Base-by-base conservation (phyloP, 2,329 filamentous ascomycete genomes). In the Colletotrichum brevisporum region DNA sequence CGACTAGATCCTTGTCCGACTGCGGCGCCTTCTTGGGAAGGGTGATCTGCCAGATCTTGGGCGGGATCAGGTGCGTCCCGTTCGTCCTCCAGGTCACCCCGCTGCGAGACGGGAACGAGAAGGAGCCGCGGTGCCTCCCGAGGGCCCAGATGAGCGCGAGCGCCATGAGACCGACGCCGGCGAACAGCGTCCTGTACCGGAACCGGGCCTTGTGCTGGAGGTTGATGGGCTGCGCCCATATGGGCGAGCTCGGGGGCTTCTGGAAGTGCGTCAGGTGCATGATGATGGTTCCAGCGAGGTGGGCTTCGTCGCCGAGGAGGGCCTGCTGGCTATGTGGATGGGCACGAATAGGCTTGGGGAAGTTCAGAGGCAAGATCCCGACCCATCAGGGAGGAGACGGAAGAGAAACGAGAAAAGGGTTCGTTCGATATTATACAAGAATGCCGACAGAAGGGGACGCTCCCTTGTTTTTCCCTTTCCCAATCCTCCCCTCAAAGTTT, bases 31-130 rank as follows among this genome's bases (percentile, higher is more conserved):
- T 36, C 52, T 60, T 69, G 27, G 61, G 57, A 10, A 69, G 21
- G n/a, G 56, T 51, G 18, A 71, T 73, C 60, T 73, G 68, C 72
- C 68, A 73, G 47, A 72, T 64, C 31, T 57, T 36, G 50, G 41
- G 61, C 18, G 60, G 51, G 24, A 71, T 67, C 15, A 58, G 55
- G 2, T 67, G 57, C 31, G 58, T 51, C 31, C 24, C 27, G 18
- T 53, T 51, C 9, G 47, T 61, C 48, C 58, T 52, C 58, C 58
- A 61, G 6, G 27, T 36, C 24, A 16, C 39, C 12, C 36, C 31
- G 59, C 39, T n/a, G 36, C 51, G 47, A 21, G 47, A 24, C 48
- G 36, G 21, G 47, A 47, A 12, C 41, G 39, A 13, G 24, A 62
- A 54, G 4, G 50, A 45, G 27, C 36, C 50, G 6, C n/a, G 48